A percentile compares a stretch with the other conserved stretches of the same genome.
phyloP scores from a whole-genome alignment of 805 yeast species.

The Candida mattraensis region DNA sequence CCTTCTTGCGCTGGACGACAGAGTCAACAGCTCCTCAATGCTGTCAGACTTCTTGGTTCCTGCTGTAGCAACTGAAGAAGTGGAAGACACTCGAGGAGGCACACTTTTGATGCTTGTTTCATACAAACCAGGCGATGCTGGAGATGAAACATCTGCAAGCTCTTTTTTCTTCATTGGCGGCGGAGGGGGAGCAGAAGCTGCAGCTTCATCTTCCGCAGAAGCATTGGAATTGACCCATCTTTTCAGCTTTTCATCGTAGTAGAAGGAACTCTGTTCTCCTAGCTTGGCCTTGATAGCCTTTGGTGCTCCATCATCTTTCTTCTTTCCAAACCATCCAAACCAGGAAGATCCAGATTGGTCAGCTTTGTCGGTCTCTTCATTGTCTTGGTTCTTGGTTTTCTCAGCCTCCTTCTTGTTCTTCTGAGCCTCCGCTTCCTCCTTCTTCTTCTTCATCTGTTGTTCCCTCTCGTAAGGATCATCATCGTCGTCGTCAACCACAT shows the following conservation, averaged over 20 bases:
- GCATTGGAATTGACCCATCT: slow-evolving; percentile 82
- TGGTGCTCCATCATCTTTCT: slow-evolving; percentile 52
- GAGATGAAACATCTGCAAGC: slow-evolving; percentile 39
- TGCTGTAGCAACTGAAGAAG: slow-evolving; percentile 1
- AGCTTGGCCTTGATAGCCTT: slow-evolving; percentile 82
- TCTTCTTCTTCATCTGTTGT: slow-evolving; percentile 29
- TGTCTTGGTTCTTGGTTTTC: slow-evolving; percentile 17
- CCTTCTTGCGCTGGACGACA: slow-evolving; percentile 42
- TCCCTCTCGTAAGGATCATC: slow-evolving; percentile 47
- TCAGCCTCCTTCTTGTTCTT: slow-evolving; percentile 14
- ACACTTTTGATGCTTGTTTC: slow-evolving; percentile 26
- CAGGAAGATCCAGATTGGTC: slow-evolving; percentile 35
- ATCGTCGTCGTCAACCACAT: slow-evolving; percentile 32
- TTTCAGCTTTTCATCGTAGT: slow-evolving; percentile 78
- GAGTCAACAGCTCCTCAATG: slow-evolving; percentile 30
- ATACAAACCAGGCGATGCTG: too few relatives aligned
- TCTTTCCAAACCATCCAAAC: slow-evolving; percentile 64
- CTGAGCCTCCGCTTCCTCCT: slow-evolving; percentile 17
- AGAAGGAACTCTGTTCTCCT: slow-evolving; percentile 73
- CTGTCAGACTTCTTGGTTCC: slow-evolving; percentile 23
- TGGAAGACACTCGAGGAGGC: slow-evolving; percentile 4
- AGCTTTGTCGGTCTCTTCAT: slow-evolving; percentile 23
- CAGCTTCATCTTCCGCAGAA: slow-evolving; percentile 62
- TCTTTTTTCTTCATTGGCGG: slow-evolving; percentile 55
- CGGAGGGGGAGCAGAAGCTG: slow-evolving; percentile 62